Evolutionary conservation across 352 stramenopile species (phyloP).

Genomic region (Lagenidium giganteum): DNA sequence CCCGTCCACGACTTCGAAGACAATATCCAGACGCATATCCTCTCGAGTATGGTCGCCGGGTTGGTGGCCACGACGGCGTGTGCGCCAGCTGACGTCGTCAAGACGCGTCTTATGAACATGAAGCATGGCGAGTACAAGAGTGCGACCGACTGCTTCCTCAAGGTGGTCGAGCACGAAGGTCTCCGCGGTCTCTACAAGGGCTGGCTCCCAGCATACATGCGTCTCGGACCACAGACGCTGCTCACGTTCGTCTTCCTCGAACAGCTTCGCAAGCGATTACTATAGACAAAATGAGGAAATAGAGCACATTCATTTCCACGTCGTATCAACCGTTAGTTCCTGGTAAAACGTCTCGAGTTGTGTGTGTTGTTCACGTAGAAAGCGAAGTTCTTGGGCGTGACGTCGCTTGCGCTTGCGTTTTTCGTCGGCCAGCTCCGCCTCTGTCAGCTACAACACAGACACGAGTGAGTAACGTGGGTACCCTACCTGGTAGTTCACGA

Average conservation of each 20-base stretch:
- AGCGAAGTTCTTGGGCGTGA: constrained; percentile 8
- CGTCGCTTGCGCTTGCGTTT: constrained; percentile 1
- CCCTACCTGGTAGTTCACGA: no score
- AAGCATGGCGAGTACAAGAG: constrained; percentile 73
- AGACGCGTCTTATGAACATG: constrained; percentile 85
- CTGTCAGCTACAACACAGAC: constrained; percentile 4
- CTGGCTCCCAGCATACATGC: constrained; percentile 82
- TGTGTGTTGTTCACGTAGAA: constrained; percentile 12
- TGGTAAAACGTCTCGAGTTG: constrained; percentile 13
- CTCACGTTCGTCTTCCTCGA: constrained; percentile 86
- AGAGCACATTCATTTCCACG: constrained; percentile 13
- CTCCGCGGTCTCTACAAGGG: constrained; percentile 78
- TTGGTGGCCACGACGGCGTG: constrained; percentile 77
- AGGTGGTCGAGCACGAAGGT: constrained; percentile 73
- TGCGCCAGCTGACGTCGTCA: constrained; percentile 75
- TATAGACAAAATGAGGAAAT: constrained; percentile 22
- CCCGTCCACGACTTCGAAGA: constrained; percentile 39
- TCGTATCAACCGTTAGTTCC: constrained; percentile 13
- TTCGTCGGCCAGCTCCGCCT: constrained; percentile 7
- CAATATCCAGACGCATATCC: constrained; percentile 66
- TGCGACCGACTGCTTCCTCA: constrained; percentile 75
- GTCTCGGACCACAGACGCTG: constrained; percentile 72
- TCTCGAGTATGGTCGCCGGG: constrained; percentile 71
- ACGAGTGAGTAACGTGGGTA: no score
- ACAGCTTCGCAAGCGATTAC: constrained; percentile 65